Evolutionary conservation across 768 basidiomycete genomes (phyloP).

Genomic region (Macrolepiota albuminosa): DNA sequence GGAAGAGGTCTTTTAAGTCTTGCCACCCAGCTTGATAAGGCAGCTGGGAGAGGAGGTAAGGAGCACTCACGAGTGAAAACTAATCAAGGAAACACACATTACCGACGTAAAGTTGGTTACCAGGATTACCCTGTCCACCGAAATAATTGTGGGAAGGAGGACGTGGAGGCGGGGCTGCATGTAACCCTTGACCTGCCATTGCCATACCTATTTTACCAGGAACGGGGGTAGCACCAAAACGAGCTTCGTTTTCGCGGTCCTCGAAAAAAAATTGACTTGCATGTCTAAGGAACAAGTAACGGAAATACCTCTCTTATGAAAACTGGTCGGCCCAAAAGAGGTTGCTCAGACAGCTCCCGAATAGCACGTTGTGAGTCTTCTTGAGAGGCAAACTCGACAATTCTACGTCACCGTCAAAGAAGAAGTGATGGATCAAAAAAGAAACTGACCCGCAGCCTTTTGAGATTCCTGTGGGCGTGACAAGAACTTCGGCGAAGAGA

Average conservation of each 20-base stretch:
- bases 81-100: slow-evolving; percentile 47
- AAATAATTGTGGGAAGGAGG: slow-evolving; percentile 79
- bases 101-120: slow-evolving; percentile 89
- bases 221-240: slow-evolving; percentile 93
- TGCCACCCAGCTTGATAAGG: slow-evolving; percentile 99
- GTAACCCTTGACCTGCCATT: slow-evolving; percentile 85
- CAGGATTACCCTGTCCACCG: slow-evolving; percentile 58
- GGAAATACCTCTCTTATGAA: slow-evolving; percentile 87
- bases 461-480: slow-evolving; percentile 93
- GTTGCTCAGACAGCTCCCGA: slow-evolving; percentile 83
- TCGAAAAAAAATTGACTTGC: slow-evolving; percentile 24
- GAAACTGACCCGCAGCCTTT: slow-evolving; percentile 96
- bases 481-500: slow-evolving; percentile 98
- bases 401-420: slow-evolving; percentile 43
- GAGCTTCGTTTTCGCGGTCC: slow-evolving; percentile 96
- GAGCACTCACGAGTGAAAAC: not conserved
- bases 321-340: slow-evolving; percentile 89
- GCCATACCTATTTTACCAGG: slow-evolving; percentile 96
- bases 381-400: slow-evolving; percentile 89
- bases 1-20: slow-evolving; percentile 95
- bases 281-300: not conserved
- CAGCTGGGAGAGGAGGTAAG: slow-evolving; percentile 43
- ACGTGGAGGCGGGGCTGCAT: slow-evolving; percentile 78
- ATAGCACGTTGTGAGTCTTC: slow-evolving; percentile 91
- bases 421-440: slow-evolving; percentile 9